A percentile compares a stretch with the other conserved stretches of the same genome.
Evolutionary conservation across 2,329 filamentous ascomycete species (phyloP).

Genomic region (Colletotrichum tropicicola): DNA sequence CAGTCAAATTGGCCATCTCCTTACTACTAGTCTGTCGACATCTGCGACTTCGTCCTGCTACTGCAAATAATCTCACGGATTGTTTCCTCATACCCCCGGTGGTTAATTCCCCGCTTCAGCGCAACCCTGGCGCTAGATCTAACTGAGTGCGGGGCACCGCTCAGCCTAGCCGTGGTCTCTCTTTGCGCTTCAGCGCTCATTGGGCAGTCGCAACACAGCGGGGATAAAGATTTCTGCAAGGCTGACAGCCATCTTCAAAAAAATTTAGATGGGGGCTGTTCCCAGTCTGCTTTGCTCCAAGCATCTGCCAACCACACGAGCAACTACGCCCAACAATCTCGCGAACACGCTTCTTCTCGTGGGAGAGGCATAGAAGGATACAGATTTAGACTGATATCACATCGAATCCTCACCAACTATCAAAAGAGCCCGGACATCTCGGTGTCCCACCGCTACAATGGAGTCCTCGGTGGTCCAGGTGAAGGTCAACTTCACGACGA

Average conservation of each 20-base stretch:
- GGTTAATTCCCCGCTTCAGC: background rate
- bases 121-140: background rate
- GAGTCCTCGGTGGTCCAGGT: slow-evolving; percentile 60
- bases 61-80: too few species aligned
- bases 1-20: too few species aligned
- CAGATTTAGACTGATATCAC: background rate
- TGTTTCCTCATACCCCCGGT: too few species aligned
- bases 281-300: background rate
- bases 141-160: slow-evolving; percentile 17
- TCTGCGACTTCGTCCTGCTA: too few species aligned
- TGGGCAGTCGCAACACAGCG: slow-evolving; percentile 4
- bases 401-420: background rate
- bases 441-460: slow-evolving; percentile 40
- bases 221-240: slow-evolving; percentile 30
- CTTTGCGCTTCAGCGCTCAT: slow-evolving; percentile 26
- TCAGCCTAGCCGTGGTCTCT: slow-evolving; percentile 4
- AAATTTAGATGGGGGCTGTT: slow-evolving; percentile 19
- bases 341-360: background rate
- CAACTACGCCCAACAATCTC: background rate
- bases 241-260: slow-evolving; percentile 29
- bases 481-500: slow-evolving; percentile 74
- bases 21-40: too few species aligned
- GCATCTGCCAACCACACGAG: background rate
- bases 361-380: background rate
- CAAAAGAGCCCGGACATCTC: background rate